phyloP scores from a whole-genome alignment of 805 yeast species.

The Cyberlindnera maritima region DNA sequence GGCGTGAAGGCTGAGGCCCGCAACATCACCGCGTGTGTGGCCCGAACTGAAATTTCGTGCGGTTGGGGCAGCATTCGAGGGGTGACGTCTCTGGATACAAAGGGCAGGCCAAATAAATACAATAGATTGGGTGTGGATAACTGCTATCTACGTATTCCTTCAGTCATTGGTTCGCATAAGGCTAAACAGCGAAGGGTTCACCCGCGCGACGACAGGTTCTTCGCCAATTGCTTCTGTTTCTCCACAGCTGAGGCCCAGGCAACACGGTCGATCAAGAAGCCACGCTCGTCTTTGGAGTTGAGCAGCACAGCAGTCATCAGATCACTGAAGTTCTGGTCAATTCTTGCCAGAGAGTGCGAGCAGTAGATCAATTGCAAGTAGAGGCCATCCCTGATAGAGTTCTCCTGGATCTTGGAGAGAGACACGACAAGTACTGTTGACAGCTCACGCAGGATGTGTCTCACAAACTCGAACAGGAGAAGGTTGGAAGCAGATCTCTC shows the following conservation, averaged over 20 bases:
- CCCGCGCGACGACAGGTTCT: conserved; percentile 7
- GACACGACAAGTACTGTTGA: conserved; percentile 31
- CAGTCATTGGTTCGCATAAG: too few species aligned
- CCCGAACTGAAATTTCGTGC: conserved; percentile 22
- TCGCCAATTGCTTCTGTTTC: conserved; percentile 38
- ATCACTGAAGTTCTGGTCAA: conserved; percentile 67
- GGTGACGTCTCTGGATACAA: too few species aligned
- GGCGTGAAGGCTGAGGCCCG: background rate
- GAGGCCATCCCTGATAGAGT: conserved; percentile 55
- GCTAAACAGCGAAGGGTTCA: too few species aligned
- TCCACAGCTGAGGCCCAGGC: conserved; percentile 43
- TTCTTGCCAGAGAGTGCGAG: conserved; percentile 76
- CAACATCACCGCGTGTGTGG: conserved; percentile 10
- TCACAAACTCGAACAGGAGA: conserved; percentile 38
- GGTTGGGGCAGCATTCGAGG: conserved; percentile 4
- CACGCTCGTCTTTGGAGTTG: conserved; percentile 12
- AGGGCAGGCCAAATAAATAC: too few species aligned
- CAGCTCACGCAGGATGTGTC: conserved; percentile 31
- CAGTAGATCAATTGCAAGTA: conserved; percentile 84
- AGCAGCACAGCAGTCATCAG: conserved; percentile 41
- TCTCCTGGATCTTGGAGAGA: conserved; percentile 34
- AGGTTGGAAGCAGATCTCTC: conserved; percentile 22
- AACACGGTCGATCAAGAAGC: conserved; percentile 29
- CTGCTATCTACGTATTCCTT: too few species aligned
- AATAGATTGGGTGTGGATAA: too few species aligned